Evolutionary conservation across 2,329 filamentous ascomycete species (phyloP), one percentile per base, ranked within the genome.

Genomic region (Coniochaeta ligniaria): DNA sequence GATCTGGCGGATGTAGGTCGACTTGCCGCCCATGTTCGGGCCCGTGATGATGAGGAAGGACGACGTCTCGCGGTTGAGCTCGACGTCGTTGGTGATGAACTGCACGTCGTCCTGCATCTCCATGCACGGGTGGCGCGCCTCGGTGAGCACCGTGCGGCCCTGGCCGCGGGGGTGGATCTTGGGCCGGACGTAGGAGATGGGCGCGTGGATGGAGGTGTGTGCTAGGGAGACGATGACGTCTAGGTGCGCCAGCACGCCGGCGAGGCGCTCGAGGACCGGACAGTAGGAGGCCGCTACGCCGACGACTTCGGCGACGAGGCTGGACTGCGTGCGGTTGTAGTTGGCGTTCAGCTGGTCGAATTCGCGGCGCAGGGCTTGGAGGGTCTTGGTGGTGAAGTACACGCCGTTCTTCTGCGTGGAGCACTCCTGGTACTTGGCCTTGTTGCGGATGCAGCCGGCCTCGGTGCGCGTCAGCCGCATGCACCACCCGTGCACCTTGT

Each of bases 381-480:
- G 80, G 35, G 83, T 86, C 59, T 86, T 87, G 3, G 95, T 99
- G 1, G 95, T 98, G 74, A 99, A 58, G 77, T 95, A 99, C 60
- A 98, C 95, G 50, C 95, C 95, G 72, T 97, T 99, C 82, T 99
- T 99, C 76, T 98, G 95, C 0, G 96, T 99, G 0, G 93, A 96
- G 73, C 92, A 96, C 74, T 99, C 95, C 69, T 94, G 89, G 69
- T 98, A 99, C 57, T 87, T 82, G 62, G 86, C 87, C 71, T 95
- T 96, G 75, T 96, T 96, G 63, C 95, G 89, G 67, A 99, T 99
- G 68, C 91, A 96, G 17, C 90, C 88, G 1, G 95, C 92, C 77
- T 99, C 95, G 36, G 84, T 94, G 61, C 95, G 84, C 3, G 95
- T 99, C 22, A 99, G 80, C 60, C 95, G 86, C 83, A 99, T 93